These are phyloP conservation scores for Holtermanniella nyarrowii DNA, from an alignment of 768 basidiomycete genomes.

Conservation along the genomic window DNA sequence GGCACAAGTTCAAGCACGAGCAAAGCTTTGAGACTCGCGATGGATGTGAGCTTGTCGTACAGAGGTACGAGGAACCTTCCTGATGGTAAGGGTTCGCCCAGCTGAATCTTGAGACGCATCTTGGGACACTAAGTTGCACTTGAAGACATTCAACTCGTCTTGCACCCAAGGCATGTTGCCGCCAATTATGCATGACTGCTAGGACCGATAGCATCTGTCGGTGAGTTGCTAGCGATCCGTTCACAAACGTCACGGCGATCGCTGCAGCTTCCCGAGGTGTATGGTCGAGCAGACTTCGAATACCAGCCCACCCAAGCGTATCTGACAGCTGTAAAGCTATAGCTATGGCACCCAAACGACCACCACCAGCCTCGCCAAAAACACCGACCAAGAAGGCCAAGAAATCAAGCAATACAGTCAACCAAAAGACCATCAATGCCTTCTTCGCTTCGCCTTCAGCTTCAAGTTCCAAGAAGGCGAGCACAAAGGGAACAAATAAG, in stretches of 20 bases:
- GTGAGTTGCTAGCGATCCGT: too few relatives aligned
- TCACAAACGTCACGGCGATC: too few relatives aligned
- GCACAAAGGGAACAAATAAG: background rate
- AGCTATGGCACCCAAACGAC: background rate
- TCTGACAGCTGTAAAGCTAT: too few relatives aligned
- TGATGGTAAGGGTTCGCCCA: slow-evolving; percentile 18
- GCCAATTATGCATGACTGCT: too few relatives aligned
- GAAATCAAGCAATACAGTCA: background rate
- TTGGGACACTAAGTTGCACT: background rate
- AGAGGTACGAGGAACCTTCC: slow-evolving; percentile 22
- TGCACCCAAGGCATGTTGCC: too few relatives aligned
- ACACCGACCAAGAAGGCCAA: background rate
- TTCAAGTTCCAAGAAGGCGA: too few relatives aligned
- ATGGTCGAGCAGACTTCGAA: too few relatives aligned
- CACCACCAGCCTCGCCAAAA: background rate
- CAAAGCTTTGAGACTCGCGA: slow-evolving; percentile 18
- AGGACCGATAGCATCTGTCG: too few relatives aligned
- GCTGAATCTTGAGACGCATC: slow-evolving; percentile 21
- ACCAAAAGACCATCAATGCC: background rate
- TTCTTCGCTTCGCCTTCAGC: background rate
- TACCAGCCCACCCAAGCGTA: too few relatives aligned
- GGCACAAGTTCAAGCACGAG: slow-evolving; percentile 15
- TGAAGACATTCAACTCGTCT: too few relatives aligned
- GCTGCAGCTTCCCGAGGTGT: too few relatives aligned
- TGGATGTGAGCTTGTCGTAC: slow-evolving; percentile 11